phyloP scores from a whole-genome alignment of 1,284 basidiomycete genomes.

The Neonothopanus nambi region DNA sequence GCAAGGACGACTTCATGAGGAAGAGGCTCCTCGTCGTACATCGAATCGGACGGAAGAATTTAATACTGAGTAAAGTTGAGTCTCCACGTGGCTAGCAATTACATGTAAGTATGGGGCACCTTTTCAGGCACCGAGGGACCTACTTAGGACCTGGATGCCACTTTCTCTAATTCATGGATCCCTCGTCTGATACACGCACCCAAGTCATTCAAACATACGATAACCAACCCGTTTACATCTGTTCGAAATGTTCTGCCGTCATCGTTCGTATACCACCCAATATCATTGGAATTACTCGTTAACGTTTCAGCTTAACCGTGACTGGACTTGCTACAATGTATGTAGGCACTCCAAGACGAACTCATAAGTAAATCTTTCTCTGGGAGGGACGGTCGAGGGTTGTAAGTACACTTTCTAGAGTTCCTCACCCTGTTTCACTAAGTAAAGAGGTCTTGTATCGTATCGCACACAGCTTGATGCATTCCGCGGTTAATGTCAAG shows the following conservation, averaged over 20 bases:
- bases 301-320: too few species aligned
- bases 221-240: constrained; percentile 61
- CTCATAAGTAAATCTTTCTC: constrained; percentile 85
- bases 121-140: not conserved
- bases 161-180: not conserved
- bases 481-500: constrained; percentile 75
- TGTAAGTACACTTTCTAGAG: constrained; percentile 50
- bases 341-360: constrained; percentile 80
- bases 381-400: constrained; percentile 82
- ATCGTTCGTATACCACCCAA: constrained; percentile 57
- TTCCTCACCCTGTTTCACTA: too few species aligned
- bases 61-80: not conserved
- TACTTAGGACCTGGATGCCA: too few species aligned
- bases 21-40: constrained; percentile 48
- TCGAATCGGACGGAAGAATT: constrained; percentile 17
- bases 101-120: not conserved
- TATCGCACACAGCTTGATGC: constrained; percentile 79
- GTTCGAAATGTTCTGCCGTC: constrained; percentile 63
- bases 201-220: constrained; percentile 58
- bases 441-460: too few species aligned
- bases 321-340: too few species aligned
- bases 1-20: constrained; percentile 66
- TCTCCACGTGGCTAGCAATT: constrained; percentile 6
- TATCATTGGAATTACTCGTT: too few species aligned
- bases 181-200: constrained; percentile 42